These are phyloP conservation scores for Primulina eburnea DNA, from an alignment of 257 asterid genomes.

Conservation along the genomic window DNA sequence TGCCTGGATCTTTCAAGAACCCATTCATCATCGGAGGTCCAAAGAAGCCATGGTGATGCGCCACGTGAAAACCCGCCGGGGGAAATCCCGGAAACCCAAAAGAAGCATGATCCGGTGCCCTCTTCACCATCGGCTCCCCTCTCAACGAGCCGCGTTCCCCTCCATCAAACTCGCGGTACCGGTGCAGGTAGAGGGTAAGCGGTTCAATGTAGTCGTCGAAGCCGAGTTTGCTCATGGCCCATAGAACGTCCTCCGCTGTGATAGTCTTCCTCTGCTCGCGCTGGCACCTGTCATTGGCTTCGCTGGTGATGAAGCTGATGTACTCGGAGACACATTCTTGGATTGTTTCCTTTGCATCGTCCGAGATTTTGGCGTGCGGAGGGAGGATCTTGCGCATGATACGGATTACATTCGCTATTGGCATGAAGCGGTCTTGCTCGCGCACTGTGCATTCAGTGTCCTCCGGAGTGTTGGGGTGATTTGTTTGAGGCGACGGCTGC, in stretches of 20 bases:
- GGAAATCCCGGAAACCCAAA: slow-evolving; percentile 33
- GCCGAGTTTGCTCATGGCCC: slow-evolving; percentile 98
- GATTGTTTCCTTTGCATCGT: slow-evolving; percentile 91
- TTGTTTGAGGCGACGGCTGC: slow-evolving; percentile 36
- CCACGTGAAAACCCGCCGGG: slow-evolving; percentile 40
- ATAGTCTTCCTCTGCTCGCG: slow-evolving; percentile 93
- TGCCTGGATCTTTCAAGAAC: slow-evolving; percentile 45
- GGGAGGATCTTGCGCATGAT: slow-evolving; percentile 91
- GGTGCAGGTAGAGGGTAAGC: slow-evolving; percentile 71
- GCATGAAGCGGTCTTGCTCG: slow-evolving; percentile 98
- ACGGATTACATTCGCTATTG: slow-evolving; percentile 84
- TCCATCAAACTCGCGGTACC: slow-evolving; percentile 71
- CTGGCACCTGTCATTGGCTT: slow-evolving; percentile 93
- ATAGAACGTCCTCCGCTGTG: slow-evolving; percentile 85
- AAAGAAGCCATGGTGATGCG: slow-evolving; percentile 50
- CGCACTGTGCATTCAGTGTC: slow-evolving; percentile 68
- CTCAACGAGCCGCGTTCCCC: slow-evolving; percentile 65
- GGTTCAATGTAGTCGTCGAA: slow-evolving; percentile 90
- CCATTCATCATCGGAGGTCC: slow-evolving; percentile 48
- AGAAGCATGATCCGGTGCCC: slow-evolving; percentile 40
- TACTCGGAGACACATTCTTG: slow-evolving; percentile 93
- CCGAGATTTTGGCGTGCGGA: slow-evolving; percentile 84
- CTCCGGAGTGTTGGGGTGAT: slow-evolving; percentile 27
- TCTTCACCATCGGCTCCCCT: slow-evolving; percentile 54
- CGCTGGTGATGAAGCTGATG: slow-evolving; percentile 92